Evolutionary conservation across 345 rosid genomes (phyloP), one percentile per base, ranked within the genome.

Genomic region (Sonneratia caseolaris): DNA sequence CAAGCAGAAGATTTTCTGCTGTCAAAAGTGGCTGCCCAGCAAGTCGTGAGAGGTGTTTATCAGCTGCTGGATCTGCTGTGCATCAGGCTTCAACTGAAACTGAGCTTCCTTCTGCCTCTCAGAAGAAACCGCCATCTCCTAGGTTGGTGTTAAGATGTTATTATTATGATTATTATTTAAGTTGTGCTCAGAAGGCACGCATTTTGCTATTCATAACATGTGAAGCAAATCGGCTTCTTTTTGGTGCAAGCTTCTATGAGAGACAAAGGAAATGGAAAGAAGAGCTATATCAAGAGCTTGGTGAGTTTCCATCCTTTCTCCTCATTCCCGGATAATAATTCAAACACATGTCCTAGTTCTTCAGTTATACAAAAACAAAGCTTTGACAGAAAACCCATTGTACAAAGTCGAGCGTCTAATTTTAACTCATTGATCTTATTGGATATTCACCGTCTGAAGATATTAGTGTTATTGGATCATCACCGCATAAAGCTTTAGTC

Each of bases 221-320:
- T 37, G 70, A 81, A 37, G 13, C 7, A 24, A 51, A 61, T 38
- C 69, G 53, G 27, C 75, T 75, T 70, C 71, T 40, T 71, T 73
- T 76, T 77, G 79, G 78, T 73, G 40, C 82, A 77, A 86, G 86
- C 80, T 85, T 81, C 79, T 81, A 86, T 37, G 97, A 91, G 76
- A 80, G 82, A 70, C 86, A 88, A 51, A 80, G 79, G 72, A 91
- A 82, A 61, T 88, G 96, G 94, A 84, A 88, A 84, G 92, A 89
- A 81, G 98, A 93, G 84, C 97, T 93, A 49, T 86, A 83, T 72
- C 87, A 87, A 82, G 97, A 93, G 80, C 91, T 93, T 43, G 88
- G 87, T 85, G 72, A 79, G 97, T 84, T 84, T 96, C 91, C 80
- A 81, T 61, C 80, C 73, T 66, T 75, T 66, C 61, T 62, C 69